phyloP scores from a whole-genome alignment of 257 asterid genomes.

The Gardenia jasminoides region DNA sequence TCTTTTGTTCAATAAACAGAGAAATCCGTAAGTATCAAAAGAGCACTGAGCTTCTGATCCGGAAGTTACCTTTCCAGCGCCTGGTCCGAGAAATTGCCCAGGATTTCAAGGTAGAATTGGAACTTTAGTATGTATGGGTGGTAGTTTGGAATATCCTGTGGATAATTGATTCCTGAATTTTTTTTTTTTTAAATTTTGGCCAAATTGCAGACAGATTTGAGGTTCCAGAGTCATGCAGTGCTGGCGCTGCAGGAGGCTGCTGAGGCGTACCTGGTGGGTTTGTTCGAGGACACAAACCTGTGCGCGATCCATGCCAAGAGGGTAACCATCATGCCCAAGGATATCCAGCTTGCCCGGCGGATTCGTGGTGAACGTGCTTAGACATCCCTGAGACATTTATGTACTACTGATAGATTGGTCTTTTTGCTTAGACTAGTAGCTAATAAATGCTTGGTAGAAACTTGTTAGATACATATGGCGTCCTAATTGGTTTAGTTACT shows the following conservation, averaged over 20 bases:
- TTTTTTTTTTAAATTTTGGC: neutral
- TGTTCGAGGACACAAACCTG: conserved; percentile 70
- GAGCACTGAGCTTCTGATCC: conserved; percentile 75
- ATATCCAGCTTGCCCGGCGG: conserved; percentile 72
- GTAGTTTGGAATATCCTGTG: neutral
- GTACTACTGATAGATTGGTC: too few relatives aligned
- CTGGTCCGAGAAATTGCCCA: conserved; percentile 57
- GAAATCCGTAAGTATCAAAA: conserved; percentile 78
- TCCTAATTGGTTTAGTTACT: too few relatives aligned
- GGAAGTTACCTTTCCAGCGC: conserved; percentile 73
- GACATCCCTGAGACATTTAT: too few relatives aligned
- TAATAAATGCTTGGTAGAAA: too few relatives aligned
- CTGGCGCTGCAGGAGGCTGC: conserved; percentile 78
- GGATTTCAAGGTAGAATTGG: conserved; percentile 41
- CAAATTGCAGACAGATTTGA: conserved; percentile 36
- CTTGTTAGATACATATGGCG: too few relatives aligned
- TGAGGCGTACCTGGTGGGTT: conserved; percentile 71
- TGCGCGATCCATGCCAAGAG: conserved; percentile 82
- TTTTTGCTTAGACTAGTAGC: too few relatives aligned
- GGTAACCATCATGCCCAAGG: conserved; percentile 79
- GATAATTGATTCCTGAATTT: too few relatives aligned
- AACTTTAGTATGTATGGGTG: too few relatives aligned
- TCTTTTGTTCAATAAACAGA: conserved; percentile 22
- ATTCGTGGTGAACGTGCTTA: conserved; percentile 84
- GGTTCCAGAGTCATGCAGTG: conserved; percentile 63